These are phyloP conservation scores for Colletotrichum viniferum DNA, from an alignment of 2,329 filamentous ascomycete genomes.

Conservation along the genomic window DNA sequence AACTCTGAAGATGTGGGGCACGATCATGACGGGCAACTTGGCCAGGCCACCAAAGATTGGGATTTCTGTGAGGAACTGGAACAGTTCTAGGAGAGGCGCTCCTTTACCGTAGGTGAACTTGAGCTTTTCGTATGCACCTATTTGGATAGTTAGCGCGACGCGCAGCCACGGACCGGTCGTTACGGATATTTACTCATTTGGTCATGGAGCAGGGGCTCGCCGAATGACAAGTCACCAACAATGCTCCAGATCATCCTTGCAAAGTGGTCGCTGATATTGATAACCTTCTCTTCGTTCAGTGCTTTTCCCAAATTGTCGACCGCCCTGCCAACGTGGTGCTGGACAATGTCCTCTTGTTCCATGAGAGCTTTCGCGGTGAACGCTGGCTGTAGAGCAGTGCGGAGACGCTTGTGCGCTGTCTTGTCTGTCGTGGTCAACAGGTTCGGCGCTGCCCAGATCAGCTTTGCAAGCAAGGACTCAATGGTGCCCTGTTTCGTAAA, in stretches of 20 bases:
- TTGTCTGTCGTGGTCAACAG: background rate
- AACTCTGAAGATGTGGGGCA: constrained; percentile 1
- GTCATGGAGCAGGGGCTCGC: constrained; percentile 1
- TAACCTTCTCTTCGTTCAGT: background rate
- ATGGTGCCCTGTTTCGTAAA: constrained; percentile 6
- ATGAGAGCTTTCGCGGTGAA: constrained; percentile 9
- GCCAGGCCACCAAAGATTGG: background rate
- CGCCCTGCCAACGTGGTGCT: background rate
- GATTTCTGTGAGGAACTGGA: background rate
- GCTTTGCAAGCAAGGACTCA: background rate
- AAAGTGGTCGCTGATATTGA: background rate
- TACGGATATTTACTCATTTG: background rate
- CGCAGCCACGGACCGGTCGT: background rate
- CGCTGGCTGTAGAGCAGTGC: background rate
- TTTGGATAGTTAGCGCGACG: background rate
- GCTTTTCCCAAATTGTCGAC: background rate
- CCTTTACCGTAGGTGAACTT: background rate
- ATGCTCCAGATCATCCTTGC: constrained; percentile 2
- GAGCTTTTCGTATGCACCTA: background rate
- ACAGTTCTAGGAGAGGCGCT: background rate
- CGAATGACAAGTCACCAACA: background rate
- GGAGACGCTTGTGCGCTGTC: background rate
- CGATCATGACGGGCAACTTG: background rate
- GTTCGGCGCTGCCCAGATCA: constrained; percentile 8
- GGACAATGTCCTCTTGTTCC: constrained; percentile 7